phyloP scores from a whole-genome alignment of 352 stramenopile species.

The Pythium chondricola region DNA sequence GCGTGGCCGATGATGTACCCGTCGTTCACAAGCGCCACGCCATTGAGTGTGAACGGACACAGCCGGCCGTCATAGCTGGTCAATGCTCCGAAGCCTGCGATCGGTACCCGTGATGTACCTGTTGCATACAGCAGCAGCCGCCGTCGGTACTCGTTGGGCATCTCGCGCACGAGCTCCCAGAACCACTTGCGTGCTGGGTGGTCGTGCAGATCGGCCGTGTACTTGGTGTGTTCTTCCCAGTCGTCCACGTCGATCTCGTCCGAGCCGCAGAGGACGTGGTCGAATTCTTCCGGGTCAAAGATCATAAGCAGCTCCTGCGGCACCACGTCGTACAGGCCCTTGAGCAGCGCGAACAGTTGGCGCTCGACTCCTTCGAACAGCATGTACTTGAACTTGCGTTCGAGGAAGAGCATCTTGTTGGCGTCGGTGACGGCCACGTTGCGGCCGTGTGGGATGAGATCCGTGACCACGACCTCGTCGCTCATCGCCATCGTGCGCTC shows the following conservation, averaged over 20 bases:
- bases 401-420: constrained; percentile 93
- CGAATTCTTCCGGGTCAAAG: constrained; percentile 97
- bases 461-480: constrained; percentile 35
- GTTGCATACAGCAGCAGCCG: constrained; percentile 79
- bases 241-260: constrained; percentile 95
- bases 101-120: constrained; percentile 67
- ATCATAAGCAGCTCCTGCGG: constrained; percentile 91
- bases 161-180: constrained; percentile 93
- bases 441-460: constrained; percentile 25
- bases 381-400: constrained; percentile 66
- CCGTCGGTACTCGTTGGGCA: constrained; percentile 69
- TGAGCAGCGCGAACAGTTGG: constrained; percentile 67
- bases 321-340: constrained; percentile 95
- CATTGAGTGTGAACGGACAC: constrained; percentile 71
- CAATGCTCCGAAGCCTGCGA: constrained; percentile 61
- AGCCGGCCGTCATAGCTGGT: constrained; percentile 79
- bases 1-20: constrained; percentile 38
- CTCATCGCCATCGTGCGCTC: constrained; percentile 25
- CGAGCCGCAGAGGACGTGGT: constrained; percentile 95
- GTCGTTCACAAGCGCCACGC: constrained; percentile 22
- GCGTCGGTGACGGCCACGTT: constrained; percentile 89
- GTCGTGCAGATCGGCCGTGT: constrained; percentile 39
- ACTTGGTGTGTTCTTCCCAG: constrained; percentile 88
- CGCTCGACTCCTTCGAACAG: constrained; percentile 52
- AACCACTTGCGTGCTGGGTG: constrained; percentile 79